Conservation (phyloP, 805 yeast species). For the Starmerella ratchasimensis region DNA sequence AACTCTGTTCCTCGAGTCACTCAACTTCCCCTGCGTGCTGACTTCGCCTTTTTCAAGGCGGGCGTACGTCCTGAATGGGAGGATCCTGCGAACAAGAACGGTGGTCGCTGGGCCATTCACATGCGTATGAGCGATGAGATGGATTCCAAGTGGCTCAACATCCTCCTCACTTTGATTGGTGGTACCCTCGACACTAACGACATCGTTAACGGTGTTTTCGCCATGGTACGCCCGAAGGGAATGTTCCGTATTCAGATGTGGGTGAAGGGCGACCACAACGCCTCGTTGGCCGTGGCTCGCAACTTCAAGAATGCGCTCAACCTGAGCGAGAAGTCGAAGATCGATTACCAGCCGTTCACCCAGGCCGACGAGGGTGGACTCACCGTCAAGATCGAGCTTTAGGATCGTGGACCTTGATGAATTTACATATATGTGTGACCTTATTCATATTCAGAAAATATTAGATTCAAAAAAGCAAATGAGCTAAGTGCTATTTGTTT, state of each 20-base stretch:
- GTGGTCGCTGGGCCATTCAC: conserved; percentile 88
- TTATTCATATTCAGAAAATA: background rate
- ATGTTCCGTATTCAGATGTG: conserved; percentile 71
- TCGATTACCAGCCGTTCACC: conserved; percentile 69
- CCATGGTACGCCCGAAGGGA: conserved; percentile 70
- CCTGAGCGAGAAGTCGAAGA: conserved; percentile 49
- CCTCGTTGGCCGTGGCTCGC: conserved; percentile 60
- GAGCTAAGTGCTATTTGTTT: no score
- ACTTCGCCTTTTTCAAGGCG: conserved; percentile 87
- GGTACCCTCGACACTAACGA: conserved; percentile 77
- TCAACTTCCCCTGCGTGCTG: conserved; percentile 82
- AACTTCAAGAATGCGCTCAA: conserved; percentile 75
- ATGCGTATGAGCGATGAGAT: conserved; percentile 40
- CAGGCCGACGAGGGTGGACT: conserved; percentile 10
- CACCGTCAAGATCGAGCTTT: conserved; percentile 16
- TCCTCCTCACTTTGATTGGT: conserved; percentile 74
- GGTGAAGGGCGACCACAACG: conserved; percentile 57
- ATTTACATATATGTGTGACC: background rate
- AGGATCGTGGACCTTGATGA: no score
- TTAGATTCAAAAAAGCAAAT: no score
- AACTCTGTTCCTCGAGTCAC: conserved; percentile 85
- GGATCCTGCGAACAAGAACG: conserved; percentile 70
- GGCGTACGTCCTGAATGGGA: conserved; percentile 99
- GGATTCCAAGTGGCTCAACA: conserved; percentile 74
- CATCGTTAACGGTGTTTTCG: conserved; percentile 88